Evolutionary conservation across 2,329 filamentous ascomycete genomes (phyloP).

Genomic region (Ophiostoma quercus): DNA sequence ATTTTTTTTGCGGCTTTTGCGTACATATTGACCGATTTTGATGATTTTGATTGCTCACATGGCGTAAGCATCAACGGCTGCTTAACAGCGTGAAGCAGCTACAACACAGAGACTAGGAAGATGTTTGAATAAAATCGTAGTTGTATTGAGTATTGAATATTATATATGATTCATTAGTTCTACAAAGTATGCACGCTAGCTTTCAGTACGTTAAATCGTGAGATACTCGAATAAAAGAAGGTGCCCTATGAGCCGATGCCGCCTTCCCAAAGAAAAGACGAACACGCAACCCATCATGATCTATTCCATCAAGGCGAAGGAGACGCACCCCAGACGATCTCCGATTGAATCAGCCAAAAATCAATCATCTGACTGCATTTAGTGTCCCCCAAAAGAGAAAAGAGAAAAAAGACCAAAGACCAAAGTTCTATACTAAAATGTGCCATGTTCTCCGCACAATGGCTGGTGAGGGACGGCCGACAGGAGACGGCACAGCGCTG

Average conservation of each 20-base stretch:
- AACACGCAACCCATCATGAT: not conserved
- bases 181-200: too few relatives aligned
- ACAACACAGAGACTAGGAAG: too few relatives aligned
- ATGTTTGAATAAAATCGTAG: too few relatives aligned
- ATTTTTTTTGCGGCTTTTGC: too few relatives aligned
- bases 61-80: too few relatives aligned
- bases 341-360: not conserved
- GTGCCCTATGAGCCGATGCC: not conserved
- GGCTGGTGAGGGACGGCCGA: not conserved
- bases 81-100: too few relatives aligned
- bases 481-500: not conserved
- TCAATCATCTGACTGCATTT: not conserved
- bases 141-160: too few relatives aligned
- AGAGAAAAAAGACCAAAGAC: not conserved
- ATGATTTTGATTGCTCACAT: too few relatives aligned
- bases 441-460: slow-evolving; percentile 9
- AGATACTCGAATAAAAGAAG: too few relatives aligned
- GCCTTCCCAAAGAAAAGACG: not conserved
- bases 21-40: too few relatives aligned
- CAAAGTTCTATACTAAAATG: not conserved
- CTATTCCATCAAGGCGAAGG: not conserved
- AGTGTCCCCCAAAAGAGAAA: not conserved
- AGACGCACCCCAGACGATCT: not conserved
- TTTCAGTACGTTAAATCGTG: too few relatives aligned
- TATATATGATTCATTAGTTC: too few relatives aligned